Evolutionary conservation across 306 rosid genomes (phyloP), one percentile per base, ranked within the genome.

Genomic region (Quercus agrifolia): DNA sequence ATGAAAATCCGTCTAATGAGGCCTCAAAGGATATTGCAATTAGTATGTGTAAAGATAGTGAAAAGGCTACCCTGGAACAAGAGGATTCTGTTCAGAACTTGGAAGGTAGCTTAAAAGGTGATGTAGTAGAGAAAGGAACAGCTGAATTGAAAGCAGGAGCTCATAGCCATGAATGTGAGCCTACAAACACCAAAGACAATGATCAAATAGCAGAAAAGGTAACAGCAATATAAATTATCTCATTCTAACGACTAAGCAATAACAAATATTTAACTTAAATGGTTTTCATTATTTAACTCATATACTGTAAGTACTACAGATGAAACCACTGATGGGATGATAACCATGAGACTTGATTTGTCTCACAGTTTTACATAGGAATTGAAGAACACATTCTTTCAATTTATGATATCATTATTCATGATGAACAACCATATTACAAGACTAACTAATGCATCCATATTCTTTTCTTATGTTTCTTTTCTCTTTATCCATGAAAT

Each of bases 191-290:
- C 80, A 44, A 74, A 72, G 66, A n/a, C 5, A 8, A 67, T 4
- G 57, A 81, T 23, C 75, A 35, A 38, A 63, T 23, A 27, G 52
- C 21, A 38, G 77, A 85, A 30, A 58, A 78, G 88, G 85, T 81
- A 61, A 73, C 54, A 49, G 54, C 54, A 49, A 55, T 38, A 8
- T 35, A 25, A 73, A 41, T 67, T 11, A 8, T 11, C 54, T 64
- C 52, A 67, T 55, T 54, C 44, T 17, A 33, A 18, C 0, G 31
- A 76, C 4, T 51, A 10, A 76, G 21, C 38, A 30, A 10, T 28
- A 77, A 52, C 8, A 76, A 17, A 3, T 12, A 25, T 25, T 61
- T 31, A 5, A 30, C 21, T 66, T 64, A 17, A 64, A 64, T 64
- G 70, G 44, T 17, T 64, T 64, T 15, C 21, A 14, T 30, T 15